phyloP scores from a whole-genome alignment of 176 grass and related monocot species.

The Eremochloa ophiuroides region DNA sequence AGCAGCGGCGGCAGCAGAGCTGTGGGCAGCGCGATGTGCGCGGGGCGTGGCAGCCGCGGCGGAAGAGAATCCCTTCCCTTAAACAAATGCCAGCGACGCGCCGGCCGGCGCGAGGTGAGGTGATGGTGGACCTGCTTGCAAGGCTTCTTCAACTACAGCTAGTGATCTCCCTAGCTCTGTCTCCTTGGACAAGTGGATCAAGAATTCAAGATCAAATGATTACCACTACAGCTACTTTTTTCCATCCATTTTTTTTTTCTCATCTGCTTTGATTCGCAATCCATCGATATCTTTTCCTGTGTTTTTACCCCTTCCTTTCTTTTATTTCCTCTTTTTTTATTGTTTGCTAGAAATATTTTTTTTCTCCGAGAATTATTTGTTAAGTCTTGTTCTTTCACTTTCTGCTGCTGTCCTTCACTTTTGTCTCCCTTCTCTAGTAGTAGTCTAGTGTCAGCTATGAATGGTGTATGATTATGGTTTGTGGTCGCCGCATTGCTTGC shows the following conservation, averaged over 20 bases:
- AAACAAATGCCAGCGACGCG: slow-evolving; percentile 28
- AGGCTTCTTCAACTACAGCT: not conserved
- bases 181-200: slow-evolving; percentile 1
- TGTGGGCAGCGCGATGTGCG: slow-evolving; percentile 26
- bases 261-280: not conserved
- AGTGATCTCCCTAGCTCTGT: not conserved
- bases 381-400: not conserved
- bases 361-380: not conserved
- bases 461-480: slow-evolving; percentile 29
- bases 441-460: not conserved
- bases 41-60: not conserved
- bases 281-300: not conserved
- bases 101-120: slow-evolving; percentile 19
- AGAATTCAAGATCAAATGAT: slow-evolving; percentile 15
- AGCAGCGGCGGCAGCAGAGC: slow-evolving; percentile 22
- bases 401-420: not conserved
- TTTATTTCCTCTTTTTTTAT: not conserved
- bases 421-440: not conserved
- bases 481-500: slow-evolving; percentile 10
- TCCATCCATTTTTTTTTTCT: not conserved
- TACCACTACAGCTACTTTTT: not conserved
- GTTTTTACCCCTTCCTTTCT: not conserved
- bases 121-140: slow-evolving; percentile 10
- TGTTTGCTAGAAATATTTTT: not conserved
- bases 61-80: slow-evolving; percentile 5